Conservation (phyloP, 2,329 filamentous ascomycete genomes). For the Cladosporium sp. region DNA sequence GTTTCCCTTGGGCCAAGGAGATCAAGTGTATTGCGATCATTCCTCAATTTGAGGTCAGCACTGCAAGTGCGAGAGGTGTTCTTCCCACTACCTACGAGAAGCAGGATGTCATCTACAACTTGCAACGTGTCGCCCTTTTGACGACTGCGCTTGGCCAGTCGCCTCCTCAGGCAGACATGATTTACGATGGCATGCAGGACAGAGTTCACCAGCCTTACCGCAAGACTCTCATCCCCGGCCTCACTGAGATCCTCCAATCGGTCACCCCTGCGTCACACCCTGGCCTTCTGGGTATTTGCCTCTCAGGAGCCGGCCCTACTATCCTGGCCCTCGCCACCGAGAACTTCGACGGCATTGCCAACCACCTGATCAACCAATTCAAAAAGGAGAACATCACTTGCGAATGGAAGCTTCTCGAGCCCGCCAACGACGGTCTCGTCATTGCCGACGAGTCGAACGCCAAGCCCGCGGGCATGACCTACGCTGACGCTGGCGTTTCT, state of each 20-base stretch:
- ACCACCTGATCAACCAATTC: slow-evolving; percentile 65
- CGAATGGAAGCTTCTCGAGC: slow-evolving; percentile 82
- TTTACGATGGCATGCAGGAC: slow-evolving; percentile 98
- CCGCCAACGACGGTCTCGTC: slow-evolving; percentile 66
- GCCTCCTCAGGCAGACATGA: slow-evolving; percentile 86
- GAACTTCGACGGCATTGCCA: slow-evolving; percentile 83
- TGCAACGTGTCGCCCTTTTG: slow-evolving; percentile 87
- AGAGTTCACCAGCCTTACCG: slow-evolving; percentile 97
- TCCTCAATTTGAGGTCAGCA: slow-evolving; percentile 93
- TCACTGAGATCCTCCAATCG: slow-evolving; percentile 84
- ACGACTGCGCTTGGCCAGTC: slow-evolving; percentile 85
- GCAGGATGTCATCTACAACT: slow-evolving; percentile 88
- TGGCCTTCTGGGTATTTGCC: slow-evolving; percentile 86
- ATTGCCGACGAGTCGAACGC: slow-evolving; percentile 28
- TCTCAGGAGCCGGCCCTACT: slow-evolving; percentile 92
- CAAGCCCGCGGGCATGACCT: slow-evolving; percentile 58
- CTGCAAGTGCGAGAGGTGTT: slow-evolving; percentile 81
- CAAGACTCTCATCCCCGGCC: slow-evolving; percentile 82
- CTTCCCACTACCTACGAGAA: slow-evolving; percentile 76
- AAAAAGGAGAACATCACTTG: slow-evolving; percentile 69
- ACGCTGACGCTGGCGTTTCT: slow-evolving; percentile 87
- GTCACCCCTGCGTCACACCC: slow-evolving; percentile 85
- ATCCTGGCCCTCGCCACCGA: slow-evolving; percentile 88
- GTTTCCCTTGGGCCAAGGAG: slow-evolving; percentile 87
- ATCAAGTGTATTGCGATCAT: slow-evolving; percentile 98